Conservation (phyloP, 2,329 filamentous ascomycete species). For the Diaporthe capsici region DNA sequence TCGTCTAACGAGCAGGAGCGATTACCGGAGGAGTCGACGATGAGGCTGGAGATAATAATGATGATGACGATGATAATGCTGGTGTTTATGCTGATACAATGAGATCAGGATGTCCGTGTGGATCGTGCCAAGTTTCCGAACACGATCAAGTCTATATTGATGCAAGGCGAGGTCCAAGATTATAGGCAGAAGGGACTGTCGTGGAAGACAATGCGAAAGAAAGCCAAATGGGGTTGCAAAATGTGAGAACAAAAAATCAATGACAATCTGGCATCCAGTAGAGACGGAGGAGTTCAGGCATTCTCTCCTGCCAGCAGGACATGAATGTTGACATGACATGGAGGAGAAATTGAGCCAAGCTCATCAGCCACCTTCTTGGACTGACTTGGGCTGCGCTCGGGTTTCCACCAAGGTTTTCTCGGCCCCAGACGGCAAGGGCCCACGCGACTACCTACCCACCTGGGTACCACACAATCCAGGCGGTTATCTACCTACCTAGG, state of each 20-base stretch:
- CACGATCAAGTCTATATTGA: neutral
- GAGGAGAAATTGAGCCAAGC: conserved; percentile 29
- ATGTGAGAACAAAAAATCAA: neutral
- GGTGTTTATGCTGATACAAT: neutral
- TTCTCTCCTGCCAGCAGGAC: conserved; percentile 32
- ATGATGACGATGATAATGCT: neutral
- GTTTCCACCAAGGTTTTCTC: conserved; percentile 5
- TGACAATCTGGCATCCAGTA: neutral
- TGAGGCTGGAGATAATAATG: neutral
- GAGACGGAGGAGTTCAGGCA: neutral
- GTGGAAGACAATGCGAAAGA: neutral
- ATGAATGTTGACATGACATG: conserved; percentile 20
- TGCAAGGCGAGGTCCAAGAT: conserved; percentile 3
- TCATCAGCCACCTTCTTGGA: conserved; percentile 27
- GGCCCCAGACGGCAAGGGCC: conserved; percentile 10
- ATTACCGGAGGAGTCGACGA: neutral
- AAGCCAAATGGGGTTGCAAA: neutral
- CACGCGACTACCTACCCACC: conserved; percentile 18
- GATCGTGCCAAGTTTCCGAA: neutral
- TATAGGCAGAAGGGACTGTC: conserved; percentile 13
- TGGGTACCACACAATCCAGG: neutral
- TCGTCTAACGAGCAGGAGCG: neutral
- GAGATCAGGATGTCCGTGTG: neutral
- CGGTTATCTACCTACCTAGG: neutral
- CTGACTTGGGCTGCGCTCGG: conserved; percentile 14